These are phyloP conservation scores for Boletus vinaceobasis DNA, from an alignment of 768 basidiomycete genomes.

Conservation along the genomic window DNA sequence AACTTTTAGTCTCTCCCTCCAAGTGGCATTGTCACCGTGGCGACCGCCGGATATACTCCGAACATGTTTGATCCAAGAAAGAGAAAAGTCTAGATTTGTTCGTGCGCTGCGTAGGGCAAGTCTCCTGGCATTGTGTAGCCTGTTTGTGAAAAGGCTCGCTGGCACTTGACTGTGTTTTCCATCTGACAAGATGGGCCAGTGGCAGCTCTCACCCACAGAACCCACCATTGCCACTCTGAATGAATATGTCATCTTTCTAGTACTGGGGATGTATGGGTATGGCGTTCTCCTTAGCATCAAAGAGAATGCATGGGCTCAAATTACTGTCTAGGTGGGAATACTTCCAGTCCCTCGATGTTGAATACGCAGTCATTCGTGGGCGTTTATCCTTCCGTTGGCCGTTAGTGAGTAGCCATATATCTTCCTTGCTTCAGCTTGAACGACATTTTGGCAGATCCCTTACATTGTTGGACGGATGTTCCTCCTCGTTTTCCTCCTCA, in stretches of 20 bases:
- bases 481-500: conserved; percentile 8
- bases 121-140: background rate
- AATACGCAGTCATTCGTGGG: conserved; percentile 13
- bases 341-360: conserved; percentile 11
- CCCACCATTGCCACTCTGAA: background rate
- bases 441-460: conserved; percentile 7
- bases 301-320: background rate
- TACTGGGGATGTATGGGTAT: conserved; percentile 23
- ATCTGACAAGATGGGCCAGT: background rate
- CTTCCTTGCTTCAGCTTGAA: background rate
- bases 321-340: conserved; percentile 22
- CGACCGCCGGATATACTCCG: too few relatives aligned
- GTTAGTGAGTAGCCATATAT: conserved; percentile 15
- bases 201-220: background rate
- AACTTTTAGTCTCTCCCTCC: too few relatives aligned
- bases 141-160: background rate
- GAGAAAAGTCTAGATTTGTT: too few relatives aligned
- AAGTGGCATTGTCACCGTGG: too few relatives aligned
- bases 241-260: conserved; percentile 4
- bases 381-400: conserved; percentile 14
- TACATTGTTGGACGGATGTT: conserved; percentile 18
- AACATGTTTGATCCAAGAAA: too few relatives aligned
- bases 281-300: background rate
- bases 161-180: background rate
- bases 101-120: background rate